phyloP scores from a whole-genome alignment of 495 filamentous ascomycete genomes.

The Podospora anserina region DNA sequence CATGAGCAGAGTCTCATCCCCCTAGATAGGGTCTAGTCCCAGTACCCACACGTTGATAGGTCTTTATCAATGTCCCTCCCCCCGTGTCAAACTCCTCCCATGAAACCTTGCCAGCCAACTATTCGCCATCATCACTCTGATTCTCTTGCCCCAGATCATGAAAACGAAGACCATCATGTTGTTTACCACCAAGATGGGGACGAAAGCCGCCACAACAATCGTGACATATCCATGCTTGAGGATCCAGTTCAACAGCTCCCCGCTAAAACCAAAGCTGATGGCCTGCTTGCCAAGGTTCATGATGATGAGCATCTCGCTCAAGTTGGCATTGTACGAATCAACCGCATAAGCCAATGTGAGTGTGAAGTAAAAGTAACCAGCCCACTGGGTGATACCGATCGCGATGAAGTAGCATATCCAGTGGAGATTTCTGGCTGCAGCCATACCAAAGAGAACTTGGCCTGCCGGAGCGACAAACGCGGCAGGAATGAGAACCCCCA shows the following conservation, averaged over 20 bases:
- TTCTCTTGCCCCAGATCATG: constrained; percentile 37
- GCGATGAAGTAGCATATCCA: constrained; percentile 59
- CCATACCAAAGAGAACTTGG: constrained; percentile 59
- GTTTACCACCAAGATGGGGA: constrained; percentile 31
- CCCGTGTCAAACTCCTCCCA: constrained; percentile 11
- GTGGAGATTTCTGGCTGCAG: constrained; percentile 55
- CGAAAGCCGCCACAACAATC: constrained; percentile 36
- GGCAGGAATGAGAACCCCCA: constrained; percentile 60
- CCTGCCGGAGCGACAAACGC: constrained; percentile 57
- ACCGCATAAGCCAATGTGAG: constrained; percentile 48
- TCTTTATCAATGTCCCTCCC: constrained; percentile 16
- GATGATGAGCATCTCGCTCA: constrained; percentile 58
- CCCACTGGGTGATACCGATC: constrained; percentile 52
- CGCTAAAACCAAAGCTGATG: constrained; percentile 42
- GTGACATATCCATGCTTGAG: constrained; percentile 31
- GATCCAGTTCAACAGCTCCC: constrained; percentile 39
- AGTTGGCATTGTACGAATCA: constrained; percentile 61
- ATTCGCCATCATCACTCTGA: constrained; percentile 31
- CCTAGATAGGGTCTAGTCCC: too few relatives aligned
- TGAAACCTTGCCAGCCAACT: constrained; percentile 38
- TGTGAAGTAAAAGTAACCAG: constrained; percentile 39
- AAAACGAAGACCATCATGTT: constrained; percentile 38
- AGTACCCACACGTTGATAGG: too few relatives aligned
- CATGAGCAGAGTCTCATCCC: not conserved
- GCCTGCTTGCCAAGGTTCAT: constrained; percentile 63